phyloP scores from a whole-genome alignment of 192 early-diverging fungal species.

The Funneliformis geosporum region DNA sequence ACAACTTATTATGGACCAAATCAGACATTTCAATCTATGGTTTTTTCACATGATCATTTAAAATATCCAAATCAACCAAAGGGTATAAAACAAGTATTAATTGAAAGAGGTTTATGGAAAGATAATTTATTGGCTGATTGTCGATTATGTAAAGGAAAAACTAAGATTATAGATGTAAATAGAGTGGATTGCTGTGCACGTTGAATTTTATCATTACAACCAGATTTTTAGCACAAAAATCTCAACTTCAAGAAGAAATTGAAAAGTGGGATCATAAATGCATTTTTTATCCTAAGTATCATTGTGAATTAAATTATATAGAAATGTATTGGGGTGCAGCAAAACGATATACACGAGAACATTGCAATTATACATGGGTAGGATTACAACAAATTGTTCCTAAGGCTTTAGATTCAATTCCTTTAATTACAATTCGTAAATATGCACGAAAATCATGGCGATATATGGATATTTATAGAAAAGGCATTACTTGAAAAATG shows the following conservation, averaged over 20 bases:
- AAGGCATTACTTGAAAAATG: background rate
- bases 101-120: background rate
- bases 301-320: slow-evolving; percentile 32
- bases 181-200: background rate
- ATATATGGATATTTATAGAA: background rate
- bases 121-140: slow-evolving; percentile 11
- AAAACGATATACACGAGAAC: slow-evolving; percentile 19
- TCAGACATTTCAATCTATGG: background rate
- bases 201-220: slow-evolving; percentile 33
- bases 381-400: slow-evolving; percentile 15
- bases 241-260: background rate
- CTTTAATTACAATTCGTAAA: slow-evolving; percentile 1
- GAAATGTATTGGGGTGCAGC: slow-evolving; percentile 35
- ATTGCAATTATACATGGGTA: slow-evolving; percentile 19
- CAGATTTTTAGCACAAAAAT: slow-evolving; percentile 35
- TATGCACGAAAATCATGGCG: slow-evolving; percentile 10
- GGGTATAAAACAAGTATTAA: too few species aligned
- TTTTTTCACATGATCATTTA: background rate
- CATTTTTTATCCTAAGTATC: background rate
- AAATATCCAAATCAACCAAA: background rate
- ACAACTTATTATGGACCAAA: slow-evolving; percentile 20
- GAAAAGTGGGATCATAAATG: background rate
- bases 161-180: slow-evolving; percentile 16
- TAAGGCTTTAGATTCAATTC: background rate
- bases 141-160: background rate